A percentile compares a stretch with the other conserved stretches of the same genome.
Evolutionary conservation across 371 early-diverging fungal species (phyloP).

Genomic region (Mortierella sp.): DNA sequence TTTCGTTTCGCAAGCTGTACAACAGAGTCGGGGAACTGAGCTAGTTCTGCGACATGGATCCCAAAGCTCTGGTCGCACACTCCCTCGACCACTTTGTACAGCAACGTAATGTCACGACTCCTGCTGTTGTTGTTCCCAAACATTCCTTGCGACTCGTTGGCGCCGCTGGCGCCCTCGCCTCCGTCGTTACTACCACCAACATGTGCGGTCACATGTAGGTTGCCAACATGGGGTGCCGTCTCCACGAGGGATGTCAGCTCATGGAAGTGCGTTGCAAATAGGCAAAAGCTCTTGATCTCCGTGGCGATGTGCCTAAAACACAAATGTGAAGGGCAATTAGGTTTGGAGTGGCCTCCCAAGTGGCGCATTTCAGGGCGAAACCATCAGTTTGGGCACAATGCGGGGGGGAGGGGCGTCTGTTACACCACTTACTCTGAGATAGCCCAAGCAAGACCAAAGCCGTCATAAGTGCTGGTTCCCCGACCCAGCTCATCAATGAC

Average conservation of each 20-base stretch:
- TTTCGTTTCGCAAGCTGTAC: conserved; percentile 88
- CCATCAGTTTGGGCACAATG: not conserved
- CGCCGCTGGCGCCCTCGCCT: conserved; percentile 9
- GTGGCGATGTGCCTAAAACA: conserved; percentile 79
- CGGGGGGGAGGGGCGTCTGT: no score
- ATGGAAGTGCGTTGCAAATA: conserved; percentile 99
- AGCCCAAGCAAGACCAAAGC: conserved; percentile 97
- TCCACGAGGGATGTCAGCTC: conserved; percentile 90
- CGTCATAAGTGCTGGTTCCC: conserved; percentile 99
- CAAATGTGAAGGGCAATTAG: conserved; percentile 2
- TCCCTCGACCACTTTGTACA: conserved; percentile 89
- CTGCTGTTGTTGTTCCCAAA: conserved; percentile 3
- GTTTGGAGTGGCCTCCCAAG: not conserved
- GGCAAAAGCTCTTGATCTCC: conserved; percentile 78
- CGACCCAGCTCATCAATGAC: conserved; percentile 99
- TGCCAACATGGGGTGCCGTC: conserved; percentile 78
- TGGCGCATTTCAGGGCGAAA: not conserved
- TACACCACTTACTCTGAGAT: conserved; percentile 86
- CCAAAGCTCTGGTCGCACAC: conserved; percentile 98
- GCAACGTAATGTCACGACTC: conserved; percentile 76
- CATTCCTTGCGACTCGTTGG: not conserved
- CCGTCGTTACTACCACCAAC: conserved; percentile 57
- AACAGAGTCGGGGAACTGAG: conserved; percentile 91
- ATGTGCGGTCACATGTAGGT: conserved; percentile 88
- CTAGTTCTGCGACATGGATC: conserved; percentile 97